These are phyloP conservation scores for Rhododendron mucronatum DNA, from an alignment of 148 eudicot genomes.

Conservation along the genomic window DNA sequence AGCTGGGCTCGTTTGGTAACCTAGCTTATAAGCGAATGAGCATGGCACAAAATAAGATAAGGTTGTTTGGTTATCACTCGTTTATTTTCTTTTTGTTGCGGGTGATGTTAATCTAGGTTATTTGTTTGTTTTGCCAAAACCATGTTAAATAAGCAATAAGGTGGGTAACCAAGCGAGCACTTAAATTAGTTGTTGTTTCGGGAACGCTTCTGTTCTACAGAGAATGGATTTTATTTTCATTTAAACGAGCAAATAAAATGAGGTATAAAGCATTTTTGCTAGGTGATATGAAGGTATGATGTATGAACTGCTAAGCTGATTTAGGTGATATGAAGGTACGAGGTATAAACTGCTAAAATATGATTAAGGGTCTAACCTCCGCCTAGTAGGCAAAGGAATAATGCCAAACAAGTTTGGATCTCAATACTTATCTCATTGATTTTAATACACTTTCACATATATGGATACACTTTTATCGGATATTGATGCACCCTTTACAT, in stretches of 20 bases:
- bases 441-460: neutral
- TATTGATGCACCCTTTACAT: neutral
- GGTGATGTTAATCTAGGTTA: neutral
- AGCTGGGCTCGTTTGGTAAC: neutral
- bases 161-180: neutral
- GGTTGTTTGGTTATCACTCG: neutral
- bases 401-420: neutral
- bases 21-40: neutral
- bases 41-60: neutral
- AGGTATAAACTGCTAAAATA: neutral
- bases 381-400: neutral
- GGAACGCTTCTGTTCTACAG: neutral
- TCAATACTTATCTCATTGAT: neutral
- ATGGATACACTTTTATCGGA: neutral
- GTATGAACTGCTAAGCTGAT: neutral
- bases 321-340: neutral
- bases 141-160: neutral
- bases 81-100: neutral
- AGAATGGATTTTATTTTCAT: neutral
- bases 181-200: neutral
- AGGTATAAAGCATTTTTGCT: neutral
- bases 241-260: neutral
- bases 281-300: neutral
- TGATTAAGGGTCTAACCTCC: neutral
- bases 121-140: neutral